Evolutionary conservation across 495 filamentous ascomycete species (phyloP).

Genomic region (Neurospora sp.): DNA sequence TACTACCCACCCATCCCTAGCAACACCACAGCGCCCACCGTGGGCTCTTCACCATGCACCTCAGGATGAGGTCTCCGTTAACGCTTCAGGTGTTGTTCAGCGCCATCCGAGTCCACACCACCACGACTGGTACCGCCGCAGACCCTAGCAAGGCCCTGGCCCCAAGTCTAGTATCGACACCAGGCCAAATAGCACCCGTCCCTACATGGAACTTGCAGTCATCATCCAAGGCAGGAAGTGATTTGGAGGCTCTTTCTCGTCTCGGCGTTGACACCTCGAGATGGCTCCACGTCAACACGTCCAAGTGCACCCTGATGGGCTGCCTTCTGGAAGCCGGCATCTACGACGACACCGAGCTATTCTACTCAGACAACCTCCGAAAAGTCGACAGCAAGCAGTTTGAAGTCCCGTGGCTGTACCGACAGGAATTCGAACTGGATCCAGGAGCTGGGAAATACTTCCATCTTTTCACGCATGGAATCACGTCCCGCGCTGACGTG

Average conservation of each 20-base stretch:
- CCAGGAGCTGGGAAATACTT: constrained; percentile 34
- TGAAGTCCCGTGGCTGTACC: constrained; percentile 49
- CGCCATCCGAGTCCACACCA: not conserved
- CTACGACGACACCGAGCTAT: constrained; percentile 46
- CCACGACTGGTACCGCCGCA: not conserved
- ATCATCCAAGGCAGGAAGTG: constrained; percentile 21
- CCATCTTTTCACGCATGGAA: constrained; percentile 46
- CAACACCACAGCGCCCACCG: not conserved
- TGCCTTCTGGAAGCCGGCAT: constrained; percentile 43
- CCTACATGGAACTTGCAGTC: constrained; percentile 50
- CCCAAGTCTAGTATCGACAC: constrained; percentile 1
- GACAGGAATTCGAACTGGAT: constrained; percentile 41
- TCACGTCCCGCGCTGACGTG: constrained; percentile 52
- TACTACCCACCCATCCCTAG: not conserved
- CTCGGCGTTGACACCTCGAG: constrained; percentile 36
- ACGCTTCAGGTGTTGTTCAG: not conserved
- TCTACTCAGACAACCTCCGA: constrained; percentile 46
- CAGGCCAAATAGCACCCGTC: constrained; percentile 34
- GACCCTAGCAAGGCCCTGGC: not conserved
- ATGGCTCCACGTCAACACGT: constrained; percentile 41
- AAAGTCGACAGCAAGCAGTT: constrained; percentile 37
- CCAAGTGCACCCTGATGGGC: constrained; percentile 47
- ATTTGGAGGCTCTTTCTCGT: constrained; percentile 34
- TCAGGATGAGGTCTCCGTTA: too few species aligned
- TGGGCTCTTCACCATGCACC: not conserved